Evolutionary conservation across 345 rosid genomes (phyloP), one percentile per base, ranked within the genome.

Genomic region (Salix purpurea): DNA sequence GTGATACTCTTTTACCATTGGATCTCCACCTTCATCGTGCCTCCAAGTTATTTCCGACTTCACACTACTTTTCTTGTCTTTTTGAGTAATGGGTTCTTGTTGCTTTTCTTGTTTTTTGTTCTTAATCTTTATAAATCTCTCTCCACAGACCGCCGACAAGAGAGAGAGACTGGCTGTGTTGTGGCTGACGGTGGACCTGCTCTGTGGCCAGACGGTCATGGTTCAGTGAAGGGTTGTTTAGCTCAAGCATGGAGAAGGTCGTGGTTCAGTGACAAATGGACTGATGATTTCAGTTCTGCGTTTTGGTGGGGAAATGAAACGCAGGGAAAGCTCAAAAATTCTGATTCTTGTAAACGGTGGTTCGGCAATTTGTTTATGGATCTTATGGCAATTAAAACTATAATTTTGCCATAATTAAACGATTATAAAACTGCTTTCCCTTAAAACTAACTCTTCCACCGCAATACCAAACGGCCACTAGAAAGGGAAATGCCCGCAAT

Each of bases 1-100:
- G 97, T 46, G 99, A 95, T 83, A 95, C 89, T 80, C 94, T 95
- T 95, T 79, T 91, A 90, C 85, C 87, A 91, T 74, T 91, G 99
- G 99, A 88, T 95, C 84, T 83, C 98, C 85, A 90, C 97, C 78
- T 69, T 91, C 77, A 80, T 95, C 65, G 99, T 94, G 50, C 98
- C 99, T 39, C 78, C 86, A 37, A 96, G 99, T 90, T 30, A 36
- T 54, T 26, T n/a, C 44, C 72, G 15, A 11, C 60, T 34, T 46
- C 42, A 21, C 48, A 3, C 46, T 58, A 13, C 66, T 46, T 74
- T 42, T 65, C 73, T 39, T 19, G 48, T 64, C 56, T n/a, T 69
- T 64, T 80, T 32, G 1, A 16, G 37, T 44, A n/a, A 1, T 68
- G 69, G 58, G 19, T 44, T 54, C 58, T 56, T 44, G 28, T 74